Evolutionary conservation across 441 rosid genomes (phyloP).

Genomic region (Pelargonium australe): DNA sequence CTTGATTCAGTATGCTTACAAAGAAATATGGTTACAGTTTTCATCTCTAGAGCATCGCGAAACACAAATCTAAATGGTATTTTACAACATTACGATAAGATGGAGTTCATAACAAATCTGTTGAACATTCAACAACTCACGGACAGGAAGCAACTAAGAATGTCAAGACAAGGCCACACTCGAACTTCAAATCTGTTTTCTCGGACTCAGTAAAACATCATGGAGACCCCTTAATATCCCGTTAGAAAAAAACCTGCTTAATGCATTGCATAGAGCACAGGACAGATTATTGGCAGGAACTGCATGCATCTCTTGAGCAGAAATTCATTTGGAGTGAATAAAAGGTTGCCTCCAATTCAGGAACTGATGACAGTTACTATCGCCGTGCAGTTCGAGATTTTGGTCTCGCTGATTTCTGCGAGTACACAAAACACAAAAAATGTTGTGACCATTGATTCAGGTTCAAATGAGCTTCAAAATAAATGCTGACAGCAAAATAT

Average conservation of each 20-base stretch:
- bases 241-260: conserved; percentile 3
- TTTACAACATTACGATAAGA: conserved; percentile 29
- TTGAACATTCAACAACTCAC: neutral
- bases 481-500: neutral
- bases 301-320: conserved; percentile 8
- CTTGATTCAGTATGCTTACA: neutral
- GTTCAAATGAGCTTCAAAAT: neutral
- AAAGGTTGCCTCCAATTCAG: conserved; percentile 12
- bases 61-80: conserved; percentile 14
- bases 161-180: neutral
- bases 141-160: neutral
- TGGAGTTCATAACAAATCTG: conserved; percentile 17
- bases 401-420: conserved; percentile 73
- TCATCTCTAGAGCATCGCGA: neutral
- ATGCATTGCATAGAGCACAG: neutral
- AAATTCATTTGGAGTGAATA: conserved; percentile 16
- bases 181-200: conserved; percentile 7
- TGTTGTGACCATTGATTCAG: neutral
- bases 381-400: conserved; percentile 71
- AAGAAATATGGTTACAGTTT: conserved; percentile 2
- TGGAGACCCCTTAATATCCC: conserved; percentile 11
- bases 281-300: neutral
- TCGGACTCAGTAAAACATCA: conserved; percentile 7
- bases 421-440: conserved; percentile 14
- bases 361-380: conserved; percentile 23